Base-by-base conservation (phyloP, 1,284 basidiomycete genomes). In the Fomes fomentarius region DNA sequence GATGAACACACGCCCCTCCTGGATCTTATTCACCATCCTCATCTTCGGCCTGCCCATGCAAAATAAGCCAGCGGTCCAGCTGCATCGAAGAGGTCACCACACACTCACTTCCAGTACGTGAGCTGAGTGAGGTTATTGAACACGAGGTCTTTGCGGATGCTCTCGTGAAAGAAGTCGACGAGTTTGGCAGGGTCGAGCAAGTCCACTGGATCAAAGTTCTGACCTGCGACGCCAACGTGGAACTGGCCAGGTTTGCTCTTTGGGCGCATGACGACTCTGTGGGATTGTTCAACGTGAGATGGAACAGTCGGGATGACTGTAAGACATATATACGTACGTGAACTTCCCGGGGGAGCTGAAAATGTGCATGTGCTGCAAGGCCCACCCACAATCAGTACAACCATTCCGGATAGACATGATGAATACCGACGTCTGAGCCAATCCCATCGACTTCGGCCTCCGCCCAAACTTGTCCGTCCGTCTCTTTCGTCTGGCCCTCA, bases 1-100 rank as follows among this genome's bases (percentile, higher is more conserved):
- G n/a, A 77, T 54, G 50, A 76, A 74, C 2, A 67, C 67, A 8
- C 71, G 58, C 0, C 71, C 74, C 17, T 66, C 63, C 14, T 54
- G 57, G 54, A 77, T 71, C 39, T 66, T 66, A 33, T 73, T 65
- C 1, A 70, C 70, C 68, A 74, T 72, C 5, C 74, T 57, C 40
- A 75, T 71, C 52, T 74, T 75, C 1, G 72, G 69, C 26, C 75
- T 76, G 34, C 10, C 4, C 1, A 12, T 17, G 25, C 3, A n/a
- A n/a, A 2, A 6, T n/a, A 30, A 2, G 17, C 15, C n/a, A n/a
- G n/a, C n/a, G n/a, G n/a, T n/a, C n/a, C n/a, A n/a, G 28, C 12
- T 12, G 28, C 39, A 37, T 11, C 5, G 7, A 3, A 4, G 1
- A 15, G 6, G n/a, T n/a, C n/a, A n/a, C n/a, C 12, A 19, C 2